A percentile compares a stretch with the other conserved stretches of the same genome.
Evolutionary conservation across 1,284 basidiomycete species (phyloP).

Genomic region (Takashimella koratensis): DNA sequence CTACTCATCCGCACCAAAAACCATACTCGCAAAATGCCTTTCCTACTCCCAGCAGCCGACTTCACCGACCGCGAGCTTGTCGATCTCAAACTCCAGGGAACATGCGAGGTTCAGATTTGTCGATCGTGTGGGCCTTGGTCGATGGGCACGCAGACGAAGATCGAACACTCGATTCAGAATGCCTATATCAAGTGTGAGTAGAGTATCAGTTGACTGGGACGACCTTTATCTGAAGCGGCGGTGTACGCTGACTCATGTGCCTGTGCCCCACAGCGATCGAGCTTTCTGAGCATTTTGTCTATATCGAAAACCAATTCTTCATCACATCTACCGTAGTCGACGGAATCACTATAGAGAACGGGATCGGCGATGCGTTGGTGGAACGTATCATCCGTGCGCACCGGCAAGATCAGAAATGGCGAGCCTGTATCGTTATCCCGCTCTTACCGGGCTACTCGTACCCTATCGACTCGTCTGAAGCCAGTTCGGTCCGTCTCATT

Average conservation of each 20-base stretch:
- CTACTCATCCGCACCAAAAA: constrained; percentile 91
- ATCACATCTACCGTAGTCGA: constrained; percentile 88
- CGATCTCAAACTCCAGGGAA: constrained; percentile 82
- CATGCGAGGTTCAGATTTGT: constrained; percentile 96
- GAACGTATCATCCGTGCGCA: constrained; percentile 87
- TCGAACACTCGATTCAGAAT: constrained; percentile 92
- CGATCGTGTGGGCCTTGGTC: constrained; percentile 96
- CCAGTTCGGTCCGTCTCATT: constrained; percentile 88
- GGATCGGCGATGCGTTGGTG: constrained; percentile 91
- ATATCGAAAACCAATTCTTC: constrained; percentile 94
- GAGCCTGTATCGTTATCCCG: constrained; percentile 89
- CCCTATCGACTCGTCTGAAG: constrained; percentile 88
- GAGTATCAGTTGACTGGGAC: too few relatives aligned
- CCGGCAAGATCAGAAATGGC: constrained; percentile 76
- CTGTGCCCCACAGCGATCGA: constrained; percentile 88
- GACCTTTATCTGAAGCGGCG: too few relatives aligned
- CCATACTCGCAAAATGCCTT: constrained; percentile 87
- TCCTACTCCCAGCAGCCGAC: constrained; percentile 89
- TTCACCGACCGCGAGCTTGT: constrained; percentile 78
- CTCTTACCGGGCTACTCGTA: constrained; percentile 91
- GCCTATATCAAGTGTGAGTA: constrained; percentile 80
- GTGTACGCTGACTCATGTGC: too few relatives aligned
- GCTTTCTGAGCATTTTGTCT: constrained; percentile 68
- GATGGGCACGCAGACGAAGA: constrained; percentile 77
- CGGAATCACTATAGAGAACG: constrained; percentile 84